Evolutionary conservation across 2,329 filamentous ascomycete species (phyloP).

Genomic region (Fusarium incarnatum): DNA sequence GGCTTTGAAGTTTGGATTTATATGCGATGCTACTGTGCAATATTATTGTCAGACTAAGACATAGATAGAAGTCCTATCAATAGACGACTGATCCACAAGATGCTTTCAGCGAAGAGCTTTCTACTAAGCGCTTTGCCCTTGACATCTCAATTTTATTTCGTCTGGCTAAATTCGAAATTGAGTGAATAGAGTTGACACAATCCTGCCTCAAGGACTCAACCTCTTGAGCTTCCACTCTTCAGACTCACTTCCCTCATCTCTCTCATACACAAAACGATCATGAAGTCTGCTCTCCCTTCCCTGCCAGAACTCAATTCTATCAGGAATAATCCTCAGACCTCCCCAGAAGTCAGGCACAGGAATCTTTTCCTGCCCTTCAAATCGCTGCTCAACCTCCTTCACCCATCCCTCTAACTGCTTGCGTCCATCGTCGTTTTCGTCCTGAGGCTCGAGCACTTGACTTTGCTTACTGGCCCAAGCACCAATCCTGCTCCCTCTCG

Average conservation of each 20-base stretch:
- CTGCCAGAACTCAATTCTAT: constrained; percentile 95
- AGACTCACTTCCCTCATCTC: constrained; percentile 59
- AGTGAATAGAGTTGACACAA: not conserved
- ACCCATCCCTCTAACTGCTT: constrained; percentile 82
- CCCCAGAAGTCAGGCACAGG: constrained; percentile 96
- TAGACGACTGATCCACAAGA: not conserved
- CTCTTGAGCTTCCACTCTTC: constrained; percentile 75
- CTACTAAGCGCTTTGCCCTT: not conserved
- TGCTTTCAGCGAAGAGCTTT: not conserved
- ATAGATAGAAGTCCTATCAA: not conserved
- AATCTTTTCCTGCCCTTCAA: constrained; percentile 81
- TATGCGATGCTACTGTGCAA: not conserved
- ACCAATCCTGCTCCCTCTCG: constrained; percentile 84
- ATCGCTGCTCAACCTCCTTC: constrained; percentile 78
- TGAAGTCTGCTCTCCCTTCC: constrained; percentile 90
- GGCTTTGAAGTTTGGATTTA: not conserved
- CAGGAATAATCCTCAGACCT: constrained; percentile 85
- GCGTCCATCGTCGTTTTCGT: constrained; percentile 71
- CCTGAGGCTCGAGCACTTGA: constrained; percentile 69
- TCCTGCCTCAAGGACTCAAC: constrained; percentile 67
- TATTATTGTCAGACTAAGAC: not conserved
- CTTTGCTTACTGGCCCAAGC: constrained; percentile 96
- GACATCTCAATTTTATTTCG: not conserved
- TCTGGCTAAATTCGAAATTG: not conserved
- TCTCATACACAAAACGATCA: constrained; percentile 90